Conservation (phyloP, 2,329 filamentous ascomycete genomes). For the Chaetomium strumarium region DNA sequence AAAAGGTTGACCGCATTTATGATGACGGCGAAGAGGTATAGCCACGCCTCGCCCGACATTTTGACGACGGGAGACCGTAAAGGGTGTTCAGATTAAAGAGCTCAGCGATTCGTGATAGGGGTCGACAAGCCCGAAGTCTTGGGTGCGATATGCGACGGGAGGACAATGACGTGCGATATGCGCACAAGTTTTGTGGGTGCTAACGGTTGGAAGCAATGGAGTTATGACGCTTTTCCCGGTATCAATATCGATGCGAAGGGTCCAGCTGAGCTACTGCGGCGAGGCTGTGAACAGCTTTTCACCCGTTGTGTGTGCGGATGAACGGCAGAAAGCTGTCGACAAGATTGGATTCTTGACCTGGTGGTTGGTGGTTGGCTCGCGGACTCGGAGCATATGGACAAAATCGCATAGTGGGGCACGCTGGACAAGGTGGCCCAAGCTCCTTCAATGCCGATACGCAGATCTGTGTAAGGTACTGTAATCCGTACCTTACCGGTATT, state of each 20-base stretch:
- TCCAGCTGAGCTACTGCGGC: neutral
- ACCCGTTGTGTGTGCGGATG: slow-evolving; percentile 9
- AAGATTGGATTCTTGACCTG: slow-evolving; percentile 13
- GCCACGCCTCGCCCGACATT: slow-evolving; percentile 98
- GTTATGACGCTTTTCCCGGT: neutral
- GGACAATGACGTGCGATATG: slow-evolving; percentile 8
- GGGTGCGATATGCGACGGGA: neutral
- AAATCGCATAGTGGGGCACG: slow-evolving; percentile 21
- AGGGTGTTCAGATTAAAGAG: neutral
- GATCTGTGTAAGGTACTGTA: too few species aligned
- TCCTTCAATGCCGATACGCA: slow-evolving; percentile 1
- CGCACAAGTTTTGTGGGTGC: neutral
- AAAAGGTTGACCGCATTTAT: slow-evolving; percentile 99
- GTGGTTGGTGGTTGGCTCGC: slow-evolving; percentile 17
- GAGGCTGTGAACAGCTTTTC: neutral
- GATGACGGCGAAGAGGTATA: slow-evolving; percentile 94
- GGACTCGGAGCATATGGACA: slow-evolving; percentile 4
- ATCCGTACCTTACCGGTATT: too few species aligned
- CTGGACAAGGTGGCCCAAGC: slow-evolving; percentile 20
- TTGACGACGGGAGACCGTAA: slow-evolving; percentile 26
- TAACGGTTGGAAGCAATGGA: neutral
- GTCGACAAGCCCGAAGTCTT: neutral
- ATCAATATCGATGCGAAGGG: slow-evolving; percentile 5
- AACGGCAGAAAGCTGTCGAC: slow-evolving; percentile 16
- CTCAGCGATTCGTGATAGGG: neutral